These are phyloP conservation scores for Stachybotrys chlorohalonatus DNA, from an alignment of 2,329 filamentous ascomycete species.

Conservation along the genomic window DNA sequence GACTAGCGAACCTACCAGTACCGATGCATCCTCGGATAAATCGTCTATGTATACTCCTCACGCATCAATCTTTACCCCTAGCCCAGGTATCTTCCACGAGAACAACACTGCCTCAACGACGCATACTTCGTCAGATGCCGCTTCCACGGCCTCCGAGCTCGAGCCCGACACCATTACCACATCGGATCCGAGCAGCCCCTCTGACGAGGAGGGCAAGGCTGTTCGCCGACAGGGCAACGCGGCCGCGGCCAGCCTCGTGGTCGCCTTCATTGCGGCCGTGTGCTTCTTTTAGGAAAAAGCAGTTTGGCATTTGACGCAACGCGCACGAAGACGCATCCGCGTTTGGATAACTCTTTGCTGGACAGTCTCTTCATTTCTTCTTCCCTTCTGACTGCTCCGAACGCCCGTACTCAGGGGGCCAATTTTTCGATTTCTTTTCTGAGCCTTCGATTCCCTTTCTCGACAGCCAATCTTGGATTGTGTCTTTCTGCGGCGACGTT, in stretches of 20 bases:
- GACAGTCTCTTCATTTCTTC: constrained; percentile 2
- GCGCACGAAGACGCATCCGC: too few species aligned
- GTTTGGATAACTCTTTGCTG: not conserved
- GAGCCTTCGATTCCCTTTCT: too few species aligned
- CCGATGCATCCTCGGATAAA: constrained; percentile 3
- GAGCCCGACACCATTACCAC: constrained; percentile 3
- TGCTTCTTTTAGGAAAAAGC: constrained; percentile 30
- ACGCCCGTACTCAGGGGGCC: constrained; percentile 7
- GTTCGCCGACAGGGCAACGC: constrained; percentile 38
- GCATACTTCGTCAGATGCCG: constrained; percentile 3
- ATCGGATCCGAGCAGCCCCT: constrained; percentile 17
- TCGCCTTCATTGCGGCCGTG: constrained; percentile 45
- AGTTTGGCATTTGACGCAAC: not conserved
- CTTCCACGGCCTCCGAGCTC: constrained; percentile 16
- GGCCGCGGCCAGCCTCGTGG: constrained; percentile 43
- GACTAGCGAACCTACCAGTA: not conserved
- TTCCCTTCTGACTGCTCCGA: not conserved
- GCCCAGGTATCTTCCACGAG: constrained; percentile 46
- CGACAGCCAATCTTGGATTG: too few species aligned
- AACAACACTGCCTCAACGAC: constrained; percentile 25
- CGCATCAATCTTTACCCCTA: constrained; percentile 14
- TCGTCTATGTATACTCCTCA: constrained; percentile 8
- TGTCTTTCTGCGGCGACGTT: too few species aligned
- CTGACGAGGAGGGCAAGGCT: constrained; percentile 31
- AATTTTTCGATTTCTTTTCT: not conserved